Conservation (phyloP, 352 stramenopile species). For the Phytophthora sp. region DNA sequence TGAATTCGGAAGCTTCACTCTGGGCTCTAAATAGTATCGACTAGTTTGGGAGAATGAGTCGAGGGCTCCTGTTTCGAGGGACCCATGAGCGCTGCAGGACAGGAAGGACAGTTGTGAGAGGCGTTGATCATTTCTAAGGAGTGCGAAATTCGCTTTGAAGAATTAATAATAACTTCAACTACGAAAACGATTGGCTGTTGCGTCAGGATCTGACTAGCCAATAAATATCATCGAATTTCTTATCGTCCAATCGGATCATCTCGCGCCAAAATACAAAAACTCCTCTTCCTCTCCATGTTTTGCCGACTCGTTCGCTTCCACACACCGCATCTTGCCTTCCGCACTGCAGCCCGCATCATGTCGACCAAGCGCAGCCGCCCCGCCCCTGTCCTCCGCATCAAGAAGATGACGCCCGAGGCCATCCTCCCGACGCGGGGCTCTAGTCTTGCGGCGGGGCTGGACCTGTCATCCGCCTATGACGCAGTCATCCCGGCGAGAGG, state of each 20-base stretch:
- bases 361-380: slow-evolving; percentile 38
- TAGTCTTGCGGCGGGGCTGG: slow-evolving; percentile 77
- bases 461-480: slow-evolving; percentile 88
- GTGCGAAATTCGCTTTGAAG: no score
- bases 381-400: slow-evolving; percentile 69
- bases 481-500: slow-evolving; percentile 90
- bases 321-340: slow-evolving; percentile 8
- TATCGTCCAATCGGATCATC: slow-evolving; percentile 28
- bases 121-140: no score
- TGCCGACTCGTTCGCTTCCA: neutral
- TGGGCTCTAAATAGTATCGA: no score
- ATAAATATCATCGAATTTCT: slow-evolving; percentile 6
- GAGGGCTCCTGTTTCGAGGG: no score
- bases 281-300: neutral
- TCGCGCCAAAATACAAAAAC: slow-evolving; percentile 18
- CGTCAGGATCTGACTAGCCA: slow-evolving; percentile 6
- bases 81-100: no score
- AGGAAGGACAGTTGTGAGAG: no score
- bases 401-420: slow-evolving; percentile 85
- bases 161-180: no score
- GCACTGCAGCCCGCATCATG: slow-evolving; percentile 9
- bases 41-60: no score
- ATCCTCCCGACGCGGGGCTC: slow-evolving; percentile 84
- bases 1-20: no score
- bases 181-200: neutral